Percentiles rank a stretch among this genome's conserved stretches.
These are phyloP conservation scores for Plasmodium gonderi DNA, from an alignment of 169 alveolate species.

Conservation along the genomic window DNA sequence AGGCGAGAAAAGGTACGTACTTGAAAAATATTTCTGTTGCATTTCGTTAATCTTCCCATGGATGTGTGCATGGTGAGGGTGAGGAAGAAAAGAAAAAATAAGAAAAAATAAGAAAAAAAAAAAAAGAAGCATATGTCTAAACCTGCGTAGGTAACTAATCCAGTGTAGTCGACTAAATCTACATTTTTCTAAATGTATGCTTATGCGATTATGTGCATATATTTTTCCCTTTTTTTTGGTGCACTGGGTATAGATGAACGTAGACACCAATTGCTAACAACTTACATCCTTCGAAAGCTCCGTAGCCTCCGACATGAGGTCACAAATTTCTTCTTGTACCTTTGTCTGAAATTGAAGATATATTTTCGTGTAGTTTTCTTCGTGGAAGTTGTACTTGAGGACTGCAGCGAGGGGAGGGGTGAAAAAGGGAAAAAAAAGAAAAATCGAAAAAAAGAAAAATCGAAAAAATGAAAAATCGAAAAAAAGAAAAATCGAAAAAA, in stretches of 20 bases:
- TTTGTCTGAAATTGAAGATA: slow-evolving; percentile 53
- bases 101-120: too few species aligned
- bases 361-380: slow-evolving; percentile 37
- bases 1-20: not conserved
- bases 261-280: too few species aligned
- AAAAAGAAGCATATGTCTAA: not conserved
- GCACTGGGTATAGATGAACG: not conserved
- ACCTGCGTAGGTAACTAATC: not conserved
- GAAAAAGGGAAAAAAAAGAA: not conserved
- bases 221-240: not conserved
- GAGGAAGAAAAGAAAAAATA: not conserved
- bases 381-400: slow-evolving; percentile 33
- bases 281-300: slow-evolving; percentile 51
- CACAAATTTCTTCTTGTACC: slow-evolving; percentile 67
- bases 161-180: too few species aligned
- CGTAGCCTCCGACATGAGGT: slow-evolving; percentile 58
- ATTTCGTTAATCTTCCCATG: slow-evolving; percentile 41
- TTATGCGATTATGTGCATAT: not conserved
- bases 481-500: too few species aligned
- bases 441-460: not conserved
- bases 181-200: too few species aligned
- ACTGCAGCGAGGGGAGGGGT: not conserved
- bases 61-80: slow-evolving; percentile 3
- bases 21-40: slow-evolving; percentile 54
- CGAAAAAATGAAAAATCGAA: too few species aligned